Base-by-base conservation (phyloP, 2,329 filamentous ascomycete genomes). In the Aspergillus fumigatus region DNA sequence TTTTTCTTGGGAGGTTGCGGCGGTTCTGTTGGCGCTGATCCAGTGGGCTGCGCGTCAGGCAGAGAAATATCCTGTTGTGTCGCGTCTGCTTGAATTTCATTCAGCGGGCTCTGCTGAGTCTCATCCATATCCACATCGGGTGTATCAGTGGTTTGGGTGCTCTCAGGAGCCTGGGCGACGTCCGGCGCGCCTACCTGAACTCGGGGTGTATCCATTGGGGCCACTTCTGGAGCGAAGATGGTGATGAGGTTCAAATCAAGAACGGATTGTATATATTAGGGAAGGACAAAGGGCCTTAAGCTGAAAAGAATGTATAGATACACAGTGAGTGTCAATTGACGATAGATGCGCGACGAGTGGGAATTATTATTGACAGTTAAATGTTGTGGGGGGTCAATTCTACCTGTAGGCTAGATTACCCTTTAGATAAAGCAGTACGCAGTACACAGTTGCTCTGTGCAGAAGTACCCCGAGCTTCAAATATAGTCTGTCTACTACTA, bases 61-160 rank as follows among this genome's bases (percentile, higher is more conserved):
- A 68, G 32, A 43, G 52, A 52, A 17, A 48, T 52, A 48, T 70
- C 64, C 55, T 66, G 59, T 60, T 66, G 59, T 60, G 63, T 43
- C 19, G 43, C 45, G 32, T 53, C 48, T 60, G 63, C 32, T 61
- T 61, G 55, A 49, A 59, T 35, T 26, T 62, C 62, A 17, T 60
- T 56, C 17, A 35, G 35, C 50, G 61, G 52, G 17, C 62, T 59
- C 9, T 62, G 59, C 10, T 62, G 59, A 14, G 60, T 59, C 17
- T 57, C 62, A 19, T 56, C 55, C 65, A 72, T 70, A 47, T 70
- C 65, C 7, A 68, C 61, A 56, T 72, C 68, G 23, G 57, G 58
- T 25, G 47, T 57, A 23, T 56, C 53, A 25, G 43, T 53, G 14
- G 41, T 52, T 40, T 57, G 47, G 27, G 58, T 21, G 21, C 38